Evolutionary conservation across 345 rosid species (phyloP), one percentile per base, ranked within the genome.

Genomic region (Bruguiera parviflora): DNA sequence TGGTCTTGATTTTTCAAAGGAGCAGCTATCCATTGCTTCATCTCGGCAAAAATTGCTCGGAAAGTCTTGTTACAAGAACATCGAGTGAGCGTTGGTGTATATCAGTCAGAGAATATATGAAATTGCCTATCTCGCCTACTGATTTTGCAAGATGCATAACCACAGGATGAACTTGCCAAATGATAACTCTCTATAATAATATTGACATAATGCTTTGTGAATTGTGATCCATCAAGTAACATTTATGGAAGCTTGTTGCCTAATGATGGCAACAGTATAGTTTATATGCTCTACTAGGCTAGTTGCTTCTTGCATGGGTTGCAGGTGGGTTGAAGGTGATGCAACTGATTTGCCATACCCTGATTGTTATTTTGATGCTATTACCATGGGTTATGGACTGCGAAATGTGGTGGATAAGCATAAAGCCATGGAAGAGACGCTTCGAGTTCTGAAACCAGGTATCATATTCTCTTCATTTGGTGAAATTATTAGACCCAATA

Each of bases 331-430:
- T 65, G 88, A 87, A 85, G 97, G 93, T 39, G 90, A 92, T 75
- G 93, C 93, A 11, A 81, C 87, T 25, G 81, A 85, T 71, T 82
- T 95, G 80, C 96, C 93, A 1, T 90, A 86, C 82, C 71, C 83
- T 63, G 87, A 88, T 72, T 75, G 87, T 72, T 58, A 62, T 68
- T 92, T 92, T 69, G 90, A 92, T 79, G 96, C 92, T 39, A 84
- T 91, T 49, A 88, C 99, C 2, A 83, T 95, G 85, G 96, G 96
- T 69, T 95, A 89, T 75, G 97, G 96, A 65, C 81, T 95, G 11
- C 71, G 96, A 60, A 89, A 95, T 67, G 88, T 88, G 73, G 71
- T 88, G 20, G 88, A 95, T 75, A 92, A 77, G 73, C 60, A 20
- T 37, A 81, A 83, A 77, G 87, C 89, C 63, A 78, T 87, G 88